phyloP scores from a whole-genome alignment of 2,329 filamentous ascomycete genomes.

The Stagonosporopsis vannaccii region DNA sequence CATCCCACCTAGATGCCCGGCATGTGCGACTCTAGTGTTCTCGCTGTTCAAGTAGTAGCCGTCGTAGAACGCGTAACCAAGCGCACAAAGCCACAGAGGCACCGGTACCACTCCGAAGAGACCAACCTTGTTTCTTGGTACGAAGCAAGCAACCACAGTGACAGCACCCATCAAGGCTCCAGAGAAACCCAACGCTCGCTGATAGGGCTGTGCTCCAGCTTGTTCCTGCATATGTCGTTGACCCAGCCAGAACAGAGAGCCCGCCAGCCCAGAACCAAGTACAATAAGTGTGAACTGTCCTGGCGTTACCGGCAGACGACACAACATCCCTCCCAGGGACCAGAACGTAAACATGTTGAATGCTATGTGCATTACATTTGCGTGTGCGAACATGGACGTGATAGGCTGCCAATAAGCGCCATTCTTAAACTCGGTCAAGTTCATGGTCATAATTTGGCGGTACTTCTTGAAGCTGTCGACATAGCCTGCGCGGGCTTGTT shows the following conservation, averaged over 20 bases:
- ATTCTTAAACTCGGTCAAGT: slow-evolving; percentile 31
- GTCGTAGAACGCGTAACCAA: slow-evolving; percentile 50
- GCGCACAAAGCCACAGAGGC: slow-evolving; percentile 50
- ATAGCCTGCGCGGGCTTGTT: slow-evolving; percentile 29
- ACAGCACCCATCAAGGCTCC: slow-evolving; percentile 53
- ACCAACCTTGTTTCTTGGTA: slow-evolving; percentile 42
- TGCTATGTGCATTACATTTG: slow-evolving; percentile 44
- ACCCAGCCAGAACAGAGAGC: slow-evolving; percentile 28
- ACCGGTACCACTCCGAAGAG: slow-evolving; percentile 50
- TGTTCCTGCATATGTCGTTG: slow-evolving; percentile 17
- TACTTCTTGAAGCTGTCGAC: slow-evolving; percentile 22
- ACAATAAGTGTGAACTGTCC: slow-evolving; percentile 34
- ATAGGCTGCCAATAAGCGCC: slow-evolving; percentile 50
- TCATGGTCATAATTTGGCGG: slow-evolving; percentile 45
- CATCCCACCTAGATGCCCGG: slow-evolving; percentile 56
- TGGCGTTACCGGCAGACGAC: slow-evolving; percentile 39
- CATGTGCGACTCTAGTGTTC: slow-evolving; percentile 46
- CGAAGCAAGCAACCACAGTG: slow-evolving; percentile 49
- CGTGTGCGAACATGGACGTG: slow-evolving; percentile 52
- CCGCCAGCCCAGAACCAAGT: slow-evolving; percentile 41
- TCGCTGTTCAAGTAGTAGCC: slow-evolving; percentile 46
- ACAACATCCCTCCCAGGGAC: slow-evolving; percentile 48
- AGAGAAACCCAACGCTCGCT: slow-evolving; percentile 44
- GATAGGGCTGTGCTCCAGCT: slow-evolving; percentile 6
- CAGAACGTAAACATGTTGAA: slow-evolving; percentile 54